Conservation (phyloP, 2,329 filamentous ascomycete species). For the Trichoderma sp. region DNA sequence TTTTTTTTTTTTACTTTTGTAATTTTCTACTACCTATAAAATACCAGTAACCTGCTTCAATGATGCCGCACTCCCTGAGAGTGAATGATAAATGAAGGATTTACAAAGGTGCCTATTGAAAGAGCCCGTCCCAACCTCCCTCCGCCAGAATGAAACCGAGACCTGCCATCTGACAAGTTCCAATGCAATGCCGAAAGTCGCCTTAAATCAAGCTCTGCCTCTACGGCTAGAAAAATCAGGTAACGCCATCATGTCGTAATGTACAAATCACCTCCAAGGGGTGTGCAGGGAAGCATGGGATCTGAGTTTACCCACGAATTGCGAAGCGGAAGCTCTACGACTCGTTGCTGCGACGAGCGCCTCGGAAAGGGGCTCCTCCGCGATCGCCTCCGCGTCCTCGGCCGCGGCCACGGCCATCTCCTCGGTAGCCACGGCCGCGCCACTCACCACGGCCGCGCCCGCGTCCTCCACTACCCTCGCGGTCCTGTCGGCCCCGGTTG, state of each 20-base stretch:
- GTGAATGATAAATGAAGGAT: conserved; percentile 28
- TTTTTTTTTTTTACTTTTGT: background rate
- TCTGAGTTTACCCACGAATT: conserved; percentile 36
- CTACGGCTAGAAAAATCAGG: conserved; percentile 36
- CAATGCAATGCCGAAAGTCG: conserved; percentile 39
- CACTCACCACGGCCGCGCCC: conserved; percentile 53
- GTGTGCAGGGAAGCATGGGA: conserved; percentile 39
- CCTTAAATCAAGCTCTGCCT: conserved; percentile 35
- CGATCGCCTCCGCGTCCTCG: conserved; percentile 42
- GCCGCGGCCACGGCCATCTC: conserved; percentile 51
- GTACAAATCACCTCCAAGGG: conserved; percentile 43
- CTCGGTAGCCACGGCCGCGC: conserved; percentile 56
- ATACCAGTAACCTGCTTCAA: conserved; percentile 29
- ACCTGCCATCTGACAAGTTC: conserved; percentile 27
- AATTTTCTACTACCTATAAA: conserved; percentile 26
- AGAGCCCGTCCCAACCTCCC: conserved; percentile 28
- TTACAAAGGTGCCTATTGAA: conserved; percentile 29
- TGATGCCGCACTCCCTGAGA: conserved; percentile 27
- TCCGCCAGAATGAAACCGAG: conserved; percentile 29
- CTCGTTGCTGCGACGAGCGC: conserved; percentile 46
- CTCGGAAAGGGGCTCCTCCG: conserved; percentile 42
- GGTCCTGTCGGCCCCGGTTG: conserved; percentile 59
- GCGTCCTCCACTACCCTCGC: conserved; percentile 52
- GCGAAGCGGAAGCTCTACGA: conserved; percentile 39
- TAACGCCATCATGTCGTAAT: conserved; percentile 48